A percentile compares a stretch with the other conserved stretches of the same genome.
These are phyloP conservation scores for Ganoderma multipileum DNA, from an alignment of 1,284 basidiomycete species.

Conservation along the genomic window DNA sequence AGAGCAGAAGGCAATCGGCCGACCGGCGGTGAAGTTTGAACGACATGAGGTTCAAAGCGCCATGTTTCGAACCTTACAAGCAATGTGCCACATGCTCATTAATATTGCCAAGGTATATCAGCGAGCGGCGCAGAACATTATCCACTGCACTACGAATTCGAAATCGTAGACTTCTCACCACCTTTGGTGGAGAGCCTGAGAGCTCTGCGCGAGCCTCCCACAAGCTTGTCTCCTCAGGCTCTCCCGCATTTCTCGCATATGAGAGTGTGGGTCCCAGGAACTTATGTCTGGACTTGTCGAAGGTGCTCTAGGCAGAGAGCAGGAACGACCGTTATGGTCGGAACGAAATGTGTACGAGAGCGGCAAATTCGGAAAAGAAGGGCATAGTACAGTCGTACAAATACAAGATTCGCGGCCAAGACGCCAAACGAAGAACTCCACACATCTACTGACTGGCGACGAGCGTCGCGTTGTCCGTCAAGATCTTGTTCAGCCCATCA, in stretches of 20 bases:
- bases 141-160: neutral
- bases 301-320: no score
- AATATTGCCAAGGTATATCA: neutral
- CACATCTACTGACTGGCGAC: conserved; percentile 20
- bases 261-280: no score
- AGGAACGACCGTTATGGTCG: no score
- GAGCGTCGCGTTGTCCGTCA: conserved; percentile 45
- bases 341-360: neutral
- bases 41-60: neutral
- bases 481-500: conserved; percentile 55
- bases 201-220: no score
- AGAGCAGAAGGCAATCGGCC: no score
- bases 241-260: no score
- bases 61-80: neutral
- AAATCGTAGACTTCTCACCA: neutral
- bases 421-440: neutral
- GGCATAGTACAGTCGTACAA: neutral
- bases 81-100: neutral
- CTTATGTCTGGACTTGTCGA: no score
- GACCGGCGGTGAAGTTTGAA: no score
- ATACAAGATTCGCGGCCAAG: neutral
- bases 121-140: neutral
- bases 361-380: neutral
- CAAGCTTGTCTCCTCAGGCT: no score
- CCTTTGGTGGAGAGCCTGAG: no score